Evolutionary conservation across 306 rosid genomes (phyloP).

Genomic region (Gastrolobium villosum): DNA sequence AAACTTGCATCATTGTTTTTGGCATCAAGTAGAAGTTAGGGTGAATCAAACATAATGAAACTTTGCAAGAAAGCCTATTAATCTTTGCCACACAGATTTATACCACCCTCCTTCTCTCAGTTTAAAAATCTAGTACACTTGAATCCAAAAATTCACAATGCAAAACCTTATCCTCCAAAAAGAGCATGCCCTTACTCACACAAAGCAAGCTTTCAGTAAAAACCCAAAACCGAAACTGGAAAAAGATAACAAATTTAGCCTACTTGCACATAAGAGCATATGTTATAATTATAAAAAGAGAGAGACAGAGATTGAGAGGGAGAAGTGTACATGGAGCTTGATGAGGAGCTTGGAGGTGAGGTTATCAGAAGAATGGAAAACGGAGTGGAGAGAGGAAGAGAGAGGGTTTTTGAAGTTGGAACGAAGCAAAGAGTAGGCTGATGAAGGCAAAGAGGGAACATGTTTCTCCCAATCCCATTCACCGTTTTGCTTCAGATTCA

Average conservation of each 20-base stretch:
- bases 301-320: background rate
- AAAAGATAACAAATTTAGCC: background rate
- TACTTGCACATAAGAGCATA: background rate
- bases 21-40: background rate
- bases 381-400: conserved; percentile 82
- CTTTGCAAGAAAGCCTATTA: background rate
- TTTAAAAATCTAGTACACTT: background rate
- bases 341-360: conserved; percentile 90
- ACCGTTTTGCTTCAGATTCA: conserved; percentile 42
- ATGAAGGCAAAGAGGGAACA: conserved; percentile 76
- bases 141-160: background rate
- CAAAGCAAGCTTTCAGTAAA: no score
- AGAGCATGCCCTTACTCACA: background rate
- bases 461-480: conserved; percentile 62
- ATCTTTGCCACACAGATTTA: background rate
- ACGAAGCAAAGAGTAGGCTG: conserved; percentile 70
- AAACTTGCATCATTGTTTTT: background rate
- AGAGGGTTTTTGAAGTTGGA: conserved; percentile 72
- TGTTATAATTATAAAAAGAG: background rate
- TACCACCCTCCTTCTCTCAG: no score
- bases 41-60: background rate
- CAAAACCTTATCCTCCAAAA: background rate
- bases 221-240: background rate
- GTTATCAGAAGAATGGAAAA: conserved; percentile 75
- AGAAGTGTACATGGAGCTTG: conserved; percentile 64